Evolutionary conservation across 768 basidiomycete genomes (phyloP).

Genomic region (Arthromyces matolae): DNA sequence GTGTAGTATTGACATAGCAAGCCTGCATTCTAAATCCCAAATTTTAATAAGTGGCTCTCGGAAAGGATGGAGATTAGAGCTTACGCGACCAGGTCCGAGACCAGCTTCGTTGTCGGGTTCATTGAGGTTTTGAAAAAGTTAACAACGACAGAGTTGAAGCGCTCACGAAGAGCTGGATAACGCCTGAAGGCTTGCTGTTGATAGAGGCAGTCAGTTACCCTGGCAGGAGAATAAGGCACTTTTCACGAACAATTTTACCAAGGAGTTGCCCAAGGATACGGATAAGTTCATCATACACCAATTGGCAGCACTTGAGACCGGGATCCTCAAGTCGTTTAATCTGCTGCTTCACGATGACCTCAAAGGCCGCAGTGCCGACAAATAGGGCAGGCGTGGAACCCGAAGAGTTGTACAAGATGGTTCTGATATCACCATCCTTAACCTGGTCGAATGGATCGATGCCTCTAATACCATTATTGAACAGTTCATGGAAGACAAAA

Average conservation of each 20-base stretch:
- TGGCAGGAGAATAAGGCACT: too few species aligned
- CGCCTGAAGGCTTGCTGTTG: constrained; percentile 90
- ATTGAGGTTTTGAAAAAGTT: constrained; percentile 95
- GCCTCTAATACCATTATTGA: constrained; percentile 91
- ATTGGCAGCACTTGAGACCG: constrained; percentile 85
- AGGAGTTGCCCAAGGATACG: constrained; percentile 91
- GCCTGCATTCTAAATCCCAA: constrained; percentile 79
- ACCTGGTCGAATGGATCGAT: constrained; percentile 99
- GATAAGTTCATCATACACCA: constrained; percentile 97
- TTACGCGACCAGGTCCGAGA: constrained; percentile 86
- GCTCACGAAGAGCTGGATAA: constrained; percentile 93
- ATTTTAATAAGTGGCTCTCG: too few species aligned
- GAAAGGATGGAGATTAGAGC: too few species aligned
- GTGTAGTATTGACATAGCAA: constrained; percentile 98
- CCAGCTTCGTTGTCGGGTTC: constrained; percentile 93
- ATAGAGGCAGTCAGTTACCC: constrained; percentile 1
- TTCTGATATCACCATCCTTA: constrained; percentile 97
- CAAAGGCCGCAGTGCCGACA: constrained; percentile 95
- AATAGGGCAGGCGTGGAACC: constrained; percentile 96
- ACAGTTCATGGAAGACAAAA: constrained; percentile 98
- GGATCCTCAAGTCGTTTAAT: constrained; percentile 97
- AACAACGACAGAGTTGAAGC: constrained; percentile 94
- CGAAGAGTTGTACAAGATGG: constrained; percentile 95
- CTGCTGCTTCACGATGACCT: constrained; percentile 98
- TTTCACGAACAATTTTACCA: constrained; percentile 68